These are phyloP conservation scores for Codiaeum variegatum DNA, from an alignment of 441 rosid species.

Conservation along the genomic window DNA sequence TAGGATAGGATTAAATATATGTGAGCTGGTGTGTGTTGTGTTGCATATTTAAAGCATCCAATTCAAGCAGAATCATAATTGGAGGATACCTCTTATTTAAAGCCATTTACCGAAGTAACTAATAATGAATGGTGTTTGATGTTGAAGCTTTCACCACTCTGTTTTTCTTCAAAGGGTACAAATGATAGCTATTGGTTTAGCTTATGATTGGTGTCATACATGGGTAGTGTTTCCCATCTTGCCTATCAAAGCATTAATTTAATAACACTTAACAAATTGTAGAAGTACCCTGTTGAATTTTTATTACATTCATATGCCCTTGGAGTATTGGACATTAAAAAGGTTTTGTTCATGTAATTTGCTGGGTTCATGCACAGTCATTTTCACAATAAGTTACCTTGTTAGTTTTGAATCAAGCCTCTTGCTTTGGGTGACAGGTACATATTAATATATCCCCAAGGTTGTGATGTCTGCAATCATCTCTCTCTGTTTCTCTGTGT, in stretches of 20 bases:
- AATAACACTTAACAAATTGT: neutral
- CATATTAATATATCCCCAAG: conserved; percentile 94
- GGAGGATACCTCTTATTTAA: too few relatives aligned
- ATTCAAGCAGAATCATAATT: too few relatives aligned
- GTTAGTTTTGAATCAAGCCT: conserved; percentile 9
- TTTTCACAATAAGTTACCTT: neutral
- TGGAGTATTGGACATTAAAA: neutral
- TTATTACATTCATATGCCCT: neutral
- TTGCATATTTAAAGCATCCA: too few relatives aligned
- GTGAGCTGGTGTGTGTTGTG: neutral
- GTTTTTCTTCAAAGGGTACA: too few relatives aligned
- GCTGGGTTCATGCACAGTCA: neutral
- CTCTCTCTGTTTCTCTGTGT: conserved; percentile 97
- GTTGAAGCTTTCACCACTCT: neutral
- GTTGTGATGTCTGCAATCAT: conserved; percentile 96
- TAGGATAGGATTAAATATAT: neutral
- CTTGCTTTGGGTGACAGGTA: conserved; percentile 58
- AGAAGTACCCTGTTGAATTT: neutral
- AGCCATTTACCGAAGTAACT: neutral
- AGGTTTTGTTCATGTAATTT: neutral
- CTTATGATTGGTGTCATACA: neutral
- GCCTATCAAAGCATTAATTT: neutral
- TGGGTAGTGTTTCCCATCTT: neutral
- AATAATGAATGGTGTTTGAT: neutral
- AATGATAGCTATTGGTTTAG: neutral